phyloP scores from a whole-genome alignment of 108 stramenopile genomes.

The Nitzschia sp. region DNA sequence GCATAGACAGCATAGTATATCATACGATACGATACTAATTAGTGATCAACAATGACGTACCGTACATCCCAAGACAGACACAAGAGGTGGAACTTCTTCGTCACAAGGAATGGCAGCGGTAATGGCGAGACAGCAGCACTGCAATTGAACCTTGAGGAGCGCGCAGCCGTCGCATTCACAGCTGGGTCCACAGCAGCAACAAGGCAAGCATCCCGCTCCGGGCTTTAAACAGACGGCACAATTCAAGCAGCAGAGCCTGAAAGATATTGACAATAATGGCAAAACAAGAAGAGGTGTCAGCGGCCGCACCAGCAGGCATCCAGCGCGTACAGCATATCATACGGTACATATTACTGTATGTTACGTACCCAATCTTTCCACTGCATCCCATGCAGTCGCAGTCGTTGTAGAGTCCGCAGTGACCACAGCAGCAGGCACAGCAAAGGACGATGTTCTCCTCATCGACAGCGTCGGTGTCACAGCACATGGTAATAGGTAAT shows the following conservation, averaged over 20 bases:
- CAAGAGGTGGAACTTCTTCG: conserved; percentile 69
- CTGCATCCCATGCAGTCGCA: conserved; percentile 52
- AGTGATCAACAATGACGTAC: conserved; percentile 4
- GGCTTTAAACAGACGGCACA: conserved; percentile 71
- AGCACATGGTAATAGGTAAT: too few relatives aligned
- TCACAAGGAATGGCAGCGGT: conserved; percentile 74
- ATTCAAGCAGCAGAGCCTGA: conserved; percentile 48
- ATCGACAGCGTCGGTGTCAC: conserved; percentile 66
- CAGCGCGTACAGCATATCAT: too few relatives aligned
- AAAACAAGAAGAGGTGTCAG: too few relatives aligned
- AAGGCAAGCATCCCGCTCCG: conserved; percentile 44
- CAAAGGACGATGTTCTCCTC: conserved; percentile 67
- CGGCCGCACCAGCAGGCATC: too few relatives aligned
- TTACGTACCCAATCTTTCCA: conserved; percentile 54
- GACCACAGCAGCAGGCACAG: conserved; percentile 68
- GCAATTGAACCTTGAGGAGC: conserved; percentile 53
- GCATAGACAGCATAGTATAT: not conserved
- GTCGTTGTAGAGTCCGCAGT: conserved; percentile 38
- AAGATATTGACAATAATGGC: too few relatives aligned
- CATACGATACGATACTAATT: not conserved
- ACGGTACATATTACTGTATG: not conserved
- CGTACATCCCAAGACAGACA: conserved; percentile 57
- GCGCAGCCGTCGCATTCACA: conserved; percentile 51
- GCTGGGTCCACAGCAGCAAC: conserved; percentile 38
- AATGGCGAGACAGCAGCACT: conserved; percentile 60